Conservation (phyloP, 208 protist genomes). For the Crithidia expoeki region DNA sequence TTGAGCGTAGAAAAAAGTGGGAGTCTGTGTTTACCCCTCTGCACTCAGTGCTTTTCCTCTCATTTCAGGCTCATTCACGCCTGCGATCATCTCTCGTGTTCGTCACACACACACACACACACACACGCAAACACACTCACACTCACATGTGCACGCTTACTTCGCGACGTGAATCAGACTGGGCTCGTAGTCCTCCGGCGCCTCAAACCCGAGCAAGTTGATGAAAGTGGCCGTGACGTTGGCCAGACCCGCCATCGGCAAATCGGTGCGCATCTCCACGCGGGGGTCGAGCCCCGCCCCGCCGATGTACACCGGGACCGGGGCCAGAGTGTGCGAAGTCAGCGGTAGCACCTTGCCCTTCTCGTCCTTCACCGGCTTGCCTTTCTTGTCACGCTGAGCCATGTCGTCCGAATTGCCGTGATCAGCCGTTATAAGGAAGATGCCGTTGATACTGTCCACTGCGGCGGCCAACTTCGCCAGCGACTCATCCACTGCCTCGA, state of each 20-base stretch:
- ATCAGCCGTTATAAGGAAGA: conserved; percentile 93
- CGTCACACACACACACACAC: neutral
- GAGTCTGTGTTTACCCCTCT: too few relatives aligned
- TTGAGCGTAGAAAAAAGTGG: too few relatives aligned
- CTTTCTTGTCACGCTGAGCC: conserved; percentile 93
- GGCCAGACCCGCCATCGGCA: conserved; percentile 86
- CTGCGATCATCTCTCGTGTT: neutral
- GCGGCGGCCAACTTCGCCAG: conserved; percentile 80
- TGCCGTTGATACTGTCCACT: conserved; percentile 86
- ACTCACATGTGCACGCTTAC: neutral
- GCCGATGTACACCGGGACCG: conserved; percentile 93
- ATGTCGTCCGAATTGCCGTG: conserved; percentile 97
- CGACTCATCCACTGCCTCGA: conserved; percentile 90
- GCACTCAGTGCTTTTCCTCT: neutral
- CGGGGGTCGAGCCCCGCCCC: conserved; percentile 81
- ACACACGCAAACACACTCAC: too few relatives aligned
- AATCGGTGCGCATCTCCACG: conserved; percentile 85
- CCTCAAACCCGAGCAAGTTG: conserved; percentile 93
- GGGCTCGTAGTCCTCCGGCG: conserved; percentile 89
- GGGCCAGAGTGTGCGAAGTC: conserved; percentile 93
- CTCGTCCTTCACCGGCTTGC: conserved; percentile 72
- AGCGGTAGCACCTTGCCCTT: conserved; percentile 82
- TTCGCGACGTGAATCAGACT: conserved; percentile 70
- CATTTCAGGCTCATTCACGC: neutral
- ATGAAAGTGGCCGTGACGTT: conserved; percentile 95